Conservation (phyloP, 139 green algal species). For the Eudorina sp. region DNA sequence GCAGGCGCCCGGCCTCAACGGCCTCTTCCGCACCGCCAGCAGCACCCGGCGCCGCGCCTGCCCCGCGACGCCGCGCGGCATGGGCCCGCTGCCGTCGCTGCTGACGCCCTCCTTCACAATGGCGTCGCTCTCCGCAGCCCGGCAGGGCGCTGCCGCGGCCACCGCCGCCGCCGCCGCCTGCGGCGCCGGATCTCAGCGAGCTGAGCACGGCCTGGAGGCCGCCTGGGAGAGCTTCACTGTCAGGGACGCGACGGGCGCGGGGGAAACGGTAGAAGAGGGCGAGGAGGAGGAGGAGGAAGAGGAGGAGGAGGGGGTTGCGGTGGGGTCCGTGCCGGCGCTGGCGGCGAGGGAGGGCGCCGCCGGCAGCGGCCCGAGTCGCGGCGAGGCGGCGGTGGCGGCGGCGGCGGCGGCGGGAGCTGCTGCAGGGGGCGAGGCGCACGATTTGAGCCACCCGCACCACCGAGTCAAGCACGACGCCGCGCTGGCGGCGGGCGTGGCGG, state of each 20-base stretch:
- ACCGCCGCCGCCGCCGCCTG: too few relatives aligned
- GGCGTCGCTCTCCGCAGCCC: not conserved
- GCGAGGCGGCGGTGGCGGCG: too few relatives aligned
- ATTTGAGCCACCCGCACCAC: not conserved
- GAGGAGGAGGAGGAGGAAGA: too few relatives aligned
- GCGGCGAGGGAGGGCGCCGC: too few relatives aligned
- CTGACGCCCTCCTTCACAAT: not conserved
- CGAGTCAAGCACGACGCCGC: not conserved
- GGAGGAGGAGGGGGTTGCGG: too few relatives aligned
- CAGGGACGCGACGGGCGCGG: too few relatives aligned
- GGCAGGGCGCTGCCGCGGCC: too few relatives aligned
- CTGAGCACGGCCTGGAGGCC: too few relatives aligned
- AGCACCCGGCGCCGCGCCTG: not conserved
- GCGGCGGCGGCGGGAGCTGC: not conserved
- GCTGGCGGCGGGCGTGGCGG: not conserved
- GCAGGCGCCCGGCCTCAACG: not conserved
- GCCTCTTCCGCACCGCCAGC: not conserved
- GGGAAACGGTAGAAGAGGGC: too few relatives aligned
- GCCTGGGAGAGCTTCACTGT: too few relatives aligned
- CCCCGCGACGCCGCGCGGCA: not conserved
- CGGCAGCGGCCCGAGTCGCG: not conserved
- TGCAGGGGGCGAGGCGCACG: not conserved
- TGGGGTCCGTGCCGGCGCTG: too few relatives aligned
- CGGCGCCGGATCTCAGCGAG: too few relatives aligned
- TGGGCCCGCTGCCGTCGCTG: not conserved